These are phyloP conservation scores for Haplosporangium sp. DNA, from an alignment of 371 early-diverging fungal species.

Conservation along the genomic window DNA sequence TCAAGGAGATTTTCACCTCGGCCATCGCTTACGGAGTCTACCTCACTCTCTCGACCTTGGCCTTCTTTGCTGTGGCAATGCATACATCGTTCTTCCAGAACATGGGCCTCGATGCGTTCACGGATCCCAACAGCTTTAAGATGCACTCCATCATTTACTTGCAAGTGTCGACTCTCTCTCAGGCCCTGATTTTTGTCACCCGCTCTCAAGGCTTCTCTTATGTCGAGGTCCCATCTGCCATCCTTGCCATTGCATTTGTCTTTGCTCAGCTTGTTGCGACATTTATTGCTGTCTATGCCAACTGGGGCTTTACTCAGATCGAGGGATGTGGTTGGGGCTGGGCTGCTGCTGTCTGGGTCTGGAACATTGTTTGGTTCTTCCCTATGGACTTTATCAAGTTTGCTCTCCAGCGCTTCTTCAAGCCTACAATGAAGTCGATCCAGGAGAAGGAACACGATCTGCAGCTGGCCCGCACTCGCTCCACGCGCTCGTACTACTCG, in stretches of 20 bases:
- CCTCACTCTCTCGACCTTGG: constrained; percentile 65
- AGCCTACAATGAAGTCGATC: constrained; percentile 61
- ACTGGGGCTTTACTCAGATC: constrained; percentile 71
- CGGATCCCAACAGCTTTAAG: constrained; percentile 56
- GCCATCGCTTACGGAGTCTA: constrained; percentile 68
- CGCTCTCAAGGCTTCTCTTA: constrained; percentile 72
- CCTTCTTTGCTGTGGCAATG: constrained; percentile 58
- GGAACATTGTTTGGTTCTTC: constrained; percentile 82
- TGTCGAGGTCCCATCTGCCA: constrained; percentile 66
- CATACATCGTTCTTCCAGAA: constrained; percentile 61
- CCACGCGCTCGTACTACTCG: constrained; percentile 67
- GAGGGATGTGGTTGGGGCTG: constrained; percentile 69
- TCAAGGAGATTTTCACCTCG: constrained; percentile 66
- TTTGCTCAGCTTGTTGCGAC: constrained; percentile 70
- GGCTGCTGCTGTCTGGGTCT: constrained; percentile 79
- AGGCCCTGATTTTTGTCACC: constrained; percentile 71
- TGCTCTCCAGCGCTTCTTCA: constrained; percentile 68
- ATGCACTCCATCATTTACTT: constrained; percentile 69
- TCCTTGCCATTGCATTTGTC: constrained; percentile 65
- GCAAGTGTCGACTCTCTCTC: constrained; percentile 70
- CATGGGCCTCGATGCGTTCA: constrained; percentile 55
- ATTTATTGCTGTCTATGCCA: constrained; percentile 69
- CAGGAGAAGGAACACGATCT: constrained; percentile 54
- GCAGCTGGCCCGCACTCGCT: constrained; percentile 63
- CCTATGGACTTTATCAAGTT: constrained; percentile 83